Conservation (phyloP, 108 stramenopile genomes). For the Mediolabrus comicus region DNA sequence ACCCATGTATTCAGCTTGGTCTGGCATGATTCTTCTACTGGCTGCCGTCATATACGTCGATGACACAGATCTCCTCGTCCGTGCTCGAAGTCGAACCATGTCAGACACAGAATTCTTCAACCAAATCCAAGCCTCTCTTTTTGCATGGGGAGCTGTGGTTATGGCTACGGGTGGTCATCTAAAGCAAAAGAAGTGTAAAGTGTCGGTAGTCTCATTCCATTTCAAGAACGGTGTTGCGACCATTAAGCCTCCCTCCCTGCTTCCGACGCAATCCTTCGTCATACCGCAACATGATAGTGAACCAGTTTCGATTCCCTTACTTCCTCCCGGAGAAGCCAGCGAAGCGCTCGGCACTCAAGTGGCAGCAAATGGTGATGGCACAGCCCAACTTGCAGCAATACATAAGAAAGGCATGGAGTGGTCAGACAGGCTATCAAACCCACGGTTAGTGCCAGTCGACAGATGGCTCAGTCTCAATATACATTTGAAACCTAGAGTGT, state of each 20-base stretch:
- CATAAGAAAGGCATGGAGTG: not conserved
- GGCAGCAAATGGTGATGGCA: not conserved
- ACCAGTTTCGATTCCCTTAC: not conserved
- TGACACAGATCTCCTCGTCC: not conserved
- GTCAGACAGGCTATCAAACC: not conserved
- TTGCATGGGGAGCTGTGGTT: not conserved
- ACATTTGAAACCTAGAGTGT: not conserved
- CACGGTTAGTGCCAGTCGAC: not conserved
- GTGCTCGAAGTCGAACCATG: not conserved
- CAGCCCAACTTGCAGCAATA: not conserved
- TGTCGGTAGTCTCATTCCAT: not conserved
- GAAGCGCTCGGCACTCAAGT: not conserved
- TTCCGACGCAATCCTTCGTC: not conserved
- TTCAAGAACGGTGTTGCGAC: not conserved
- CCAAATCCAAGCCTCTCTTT: not conserved
- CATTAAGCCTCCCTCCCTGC: not conserved
- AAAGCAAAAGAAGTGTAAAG: not conserved
- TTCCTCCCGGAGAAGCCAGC: not conserved
- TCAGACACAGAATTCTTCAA: not conserved
- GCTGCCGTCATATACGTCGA: slow-evolving; percentile 13
- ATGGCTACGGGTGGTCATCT: not conserved
- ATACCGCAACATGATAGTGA: not conserved
- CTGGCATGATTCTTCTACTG: not conserved
- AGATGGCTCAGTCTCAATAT: not conserved
- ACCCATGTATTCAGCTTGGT: not conserved